Evolutionary conservation across 768 basidiomycete genomes (phyloP), one percentile per base, ranked within the genome.

Genomic region (Boletus bicolor): DNA sequence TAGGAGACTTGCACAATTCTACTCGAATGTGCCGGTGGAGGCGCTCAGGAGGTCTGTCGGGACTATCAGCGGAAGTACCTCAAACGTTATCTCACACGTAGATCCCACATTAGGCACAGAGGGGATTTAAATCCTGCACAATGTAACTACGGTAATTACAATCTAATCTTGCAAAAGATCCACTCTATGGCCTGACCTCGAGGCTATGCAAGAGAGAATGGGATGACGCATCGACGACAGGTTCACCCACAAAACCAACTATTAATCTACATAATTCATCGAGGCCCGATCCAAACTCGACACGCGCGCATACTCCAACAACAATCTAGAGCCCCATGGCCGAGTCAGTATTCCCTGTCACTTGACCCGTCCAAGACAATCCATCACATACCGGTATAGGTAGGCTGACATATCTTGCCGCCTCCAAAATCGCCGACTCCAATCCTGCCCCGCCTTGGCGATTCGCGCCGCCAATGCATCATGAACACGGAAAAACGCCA

Each of bases 401-500:
- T 86, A 86, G 1, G 84, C 81, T 6, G 73, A 73, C 70, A 85
- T 64, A 62, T 87, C 86, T 60, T 85, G 82, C 56, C 68, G 74
- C 44, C 85, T 74, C 86, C 85, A 88, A 66, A 76, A 83, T 4
- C 53, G 67, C 53, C 72, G 63, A 53, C 81, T 84, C 86, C 86
- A 88, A 30, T 75, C 69, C 35, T 77, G 73, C 0, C 88, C 86
- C 0, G 78, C 75, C 2, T 66, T 52, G 0, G 84, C 88, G 37
- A 89, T 87, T 51, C 75, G 78, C 43, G 66, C 65, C 1, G 80
- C 87, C 43, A 87, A 63, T 1, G 74, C 78, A 49, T 90, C 86
- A 58, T 89, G 86, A 0, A 75, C 82, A 0, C 83, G 81, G 73
- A 91, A 91, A 74, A 93, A 93, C 1, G 83, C 70, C 44, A 89